phyloP scores from a whole-genome alignment of 345 rosid genomes.

The Eucalyptus microcorys region DNA sequence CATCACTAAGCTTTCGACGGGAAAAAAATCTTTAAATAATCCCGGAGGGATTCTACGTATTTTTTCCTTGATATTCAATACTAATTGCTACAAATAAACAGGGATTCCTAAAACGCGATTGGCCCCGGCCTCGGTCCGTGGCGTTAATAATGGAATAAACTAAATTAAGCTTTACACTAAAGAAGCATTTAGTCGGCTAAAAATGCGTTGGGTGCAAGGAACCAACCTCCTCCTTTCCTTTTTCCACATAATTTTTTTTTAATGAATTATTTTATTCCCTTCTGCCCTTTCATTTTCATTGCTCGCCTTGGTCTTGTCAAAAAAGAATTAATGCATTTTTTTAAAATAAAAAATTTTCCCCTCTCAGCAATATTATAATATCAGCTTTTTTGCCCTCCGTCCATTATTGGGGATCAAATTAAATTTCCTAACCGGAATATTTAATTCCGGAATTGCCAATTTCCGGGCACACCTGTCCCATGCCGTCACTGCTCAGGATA shows the following conservation, averaged over 20 bases:
- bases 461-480: not conserved
- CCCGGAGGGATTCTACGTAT: not conserved
- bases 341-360: not conserved
- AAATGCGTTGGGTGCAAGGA: slow-evolving; percentile 45
- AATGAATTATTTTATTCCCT: not conserved
- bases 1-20: not conserved
- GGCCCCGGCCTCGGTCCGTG: not conserved
- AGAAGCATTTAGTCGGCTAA: not conserved
- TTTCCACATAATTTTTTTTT: not conserved
- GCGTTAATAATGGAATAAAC: not conserved
- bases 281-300: slow-evolving; percentile 13
- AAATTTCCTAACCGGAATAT: not conserved
- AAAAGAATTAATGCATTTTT: not conserved
- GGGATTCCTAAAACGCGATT: not conserved
- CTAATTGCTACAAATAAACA: not conserved
- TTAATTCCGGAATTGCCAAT: not conserved
- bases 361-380: not conserved
- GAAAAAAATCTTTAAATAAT: not conserved
- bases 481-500: not conserved
- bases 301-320: slow-evolving; percentile 13
- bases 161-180: not conserved
- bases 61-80: not conserved
- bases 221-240: slow-evolving; percentile 39
- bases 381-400: not conserved
- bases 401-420: not conserved